Percentiles rank a stretch among this genome's conserved stretches.
phyloP scores from a whole-genome alignment of 2,329 filamentous ascomycete species.

The Westerdykella ornata region DNA sequence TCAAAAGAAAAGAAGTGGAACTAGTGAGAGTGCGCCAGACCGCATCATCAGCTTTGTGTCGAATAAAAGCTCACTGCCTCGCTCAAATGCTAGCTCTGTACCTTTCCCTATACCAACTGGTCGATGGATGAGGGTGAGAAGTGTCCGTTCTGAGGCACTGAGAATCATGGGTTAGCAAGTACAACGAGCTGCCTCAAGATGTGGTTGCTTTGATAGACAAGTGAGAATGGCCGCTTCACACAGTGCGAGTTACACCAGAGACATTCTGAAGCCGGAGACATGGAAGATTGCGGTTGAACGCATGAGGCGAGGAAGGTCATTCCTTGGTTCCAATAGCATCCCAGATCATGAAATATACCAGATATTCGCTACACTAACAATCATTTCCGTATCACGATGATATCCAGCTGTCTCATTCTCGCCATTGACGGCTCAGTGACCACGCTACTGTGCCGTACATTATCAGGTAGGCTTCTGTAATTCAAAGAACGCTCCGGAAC shows the following conservation, averaged over 20 bases:
- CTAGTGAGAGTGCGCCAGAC: conserved; percentile 39
- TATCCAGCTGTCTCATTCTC: no score
- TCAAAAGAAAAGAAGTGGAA: conserved; percentile 37
- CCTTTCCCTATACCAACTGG: conserved; percentile 32
- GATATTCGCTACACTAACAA: no score
- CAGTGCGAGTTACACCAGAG: conserved; percentile 35
- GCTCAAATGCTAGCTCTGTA: conserved; percentile 37
- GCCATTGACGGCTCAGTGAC: no score
- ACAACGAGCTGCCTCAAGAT: conserved; percentile 38
- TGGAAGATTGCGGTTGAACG: conserved; percentile 43
- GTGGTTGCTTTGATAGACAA: conserved; percentile 46
- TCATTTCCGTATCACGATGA: no score
- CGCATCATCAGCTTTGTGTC: conserved; percentile 41
- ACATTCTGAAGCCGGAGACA: conserved; percentile 35
- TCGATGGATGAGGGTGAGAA: conserved; percentile 37
- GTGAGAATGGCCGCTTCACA: conserved; percentile 40
- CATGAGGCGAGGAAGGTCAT: conserved; percentile 41
- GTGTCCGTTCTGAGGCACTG: conserved; percentile 37
- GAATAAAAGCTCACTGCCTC: conserved; percentile 37
- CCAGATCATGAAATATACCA: no score
- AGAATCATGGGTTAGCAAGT: conserved; percentile 36
- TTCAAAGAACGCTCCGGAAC: no score
- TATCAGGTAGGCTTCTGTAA: no score
- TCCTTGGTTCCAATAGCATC: conserved; percentile 9
- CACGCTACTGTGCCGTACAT: no score